These are phyloP conservation scores for Lactifluus rugatus DNA, from an alignment of 768 basidiomycete species.

Conservation along the genomic window DNA sequence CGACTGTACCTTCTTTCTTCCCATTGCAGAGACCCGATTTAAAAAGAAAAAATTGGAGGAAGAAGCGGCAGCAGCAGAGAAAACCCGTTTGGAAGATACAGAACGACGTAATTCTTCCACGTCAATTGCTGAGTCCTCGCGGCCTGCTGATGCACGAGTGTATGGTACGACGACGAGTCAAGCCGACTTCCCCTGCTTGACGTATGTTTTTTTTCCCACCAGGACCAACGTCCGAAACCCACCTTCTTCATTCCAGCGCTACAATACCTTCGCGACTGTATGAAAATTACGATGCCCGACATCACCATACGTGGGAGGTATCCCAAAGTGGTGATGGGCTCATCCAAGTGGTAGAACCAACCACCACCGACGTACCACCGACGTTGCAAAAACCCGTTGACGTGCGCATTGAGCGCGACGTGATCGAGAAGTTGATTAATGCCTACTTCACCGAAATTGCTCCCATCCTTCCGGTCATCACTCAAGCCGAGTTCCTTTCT, in stretches of 20 bases:
- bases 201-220: conserved; percentile 9
- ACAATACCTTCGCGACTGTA: conserved; percentile 78
- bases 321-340: conserved; percentile 78
- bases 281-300: conserved; percentile 77
- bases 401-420: conserved; percentile 64
- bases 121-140: conserved; percentile 37
- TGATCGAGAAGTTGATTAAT: conserved; percentile 78
- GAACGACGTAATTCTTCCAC: conserved; percentile 32
- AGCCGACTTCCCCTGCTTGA: background rate
- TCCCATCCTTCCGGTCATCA: conserved; percentile 83
- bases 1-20: conserved; percentile 95
- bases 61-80: conserved; percentile 33
- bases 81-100: conserved; percentile 30
- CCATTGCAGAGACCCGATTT: conserved; percentile 97
- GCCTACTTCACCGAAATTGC: conserved; percentile 85
- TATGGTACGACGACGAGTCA: conserved; percentile 29
- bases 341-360: conserved; percentile 67
- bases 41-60: conserved; percentile 90
- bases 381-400: conserved; percentile 55
- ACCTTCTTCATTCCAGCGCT: conserved; percentile 84
- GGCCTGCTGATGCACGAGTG: conserved; percentile 50
- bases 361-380: conserved; percentile 44
- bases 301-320: conserved; percentile 85
- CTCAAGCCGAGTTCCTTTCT: conserved; percentile 78
- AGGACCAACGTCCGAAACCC: conserved; percentile 84